phyloP scores from a whole-genome alignment of 1,284 basidiomycete genomes.

The Irpex rosettiformis region DNA sequence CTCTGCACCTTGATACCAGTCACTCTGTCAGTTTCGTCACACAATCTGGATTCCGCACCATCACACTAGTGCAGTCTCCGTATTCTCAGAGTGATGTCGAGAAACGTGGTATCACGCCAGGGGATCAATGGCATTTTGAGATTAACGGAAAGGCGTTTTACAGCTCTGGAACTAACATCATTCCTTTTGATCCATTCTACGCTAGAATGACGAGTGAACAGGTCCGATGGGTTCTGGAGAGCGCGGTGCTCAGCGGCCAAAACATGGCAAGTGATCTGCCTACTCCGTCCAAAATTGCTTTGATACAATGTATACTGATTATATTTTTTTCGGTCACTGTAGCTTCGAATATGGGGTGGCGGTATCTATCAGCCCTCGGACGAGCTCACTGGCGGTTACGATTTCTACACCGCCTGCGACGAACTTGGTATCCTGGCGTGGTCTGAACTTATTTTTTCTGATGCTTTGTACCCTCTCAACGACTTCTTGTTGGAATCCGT shows the following conservation, averaged over 20 bases:
- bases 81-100: slow-evolving; percentile 44
- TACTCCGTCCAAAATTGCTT: background rate
- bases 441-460: slow-evolving; percentile 66
- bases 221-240: slow-evolving; percentile 55
- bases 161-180: slow-evolving; percentile 52
- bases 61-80: slow-evolving; percentile 45
- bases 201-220: slow-evolving; percentile 46
- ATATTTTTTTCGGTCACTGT: background rate
- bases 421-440: slow-evolving; percentile 62
- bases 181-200: slow-evolving; percentile 61
- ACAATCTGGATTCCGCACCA: slow-evolving; percentile 57
- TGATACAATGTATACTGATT: background rate
- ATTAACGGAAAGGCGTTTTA: slow-evolving; percentile 57
- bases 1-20: slow-evolving; percentile 18
- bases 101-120: slow-evolving; percentile 48
- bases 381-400: slow-evolving; percentile 45
- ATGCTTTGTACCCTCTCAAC: slow-evolving; percentile 55
- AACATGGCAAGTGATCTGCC: slow-evolving; percentile 65
- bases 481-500: slow-evolving; percentile 49
- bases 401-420: slow-evolving; percentile 58
- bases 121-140: slow-evolving; percentile 58
- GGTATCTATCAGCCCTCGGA: slow-evolving; percentile 38
- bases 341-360: slow-evolving; percentile 60
- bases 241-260: slow-evolving; percentile 50
- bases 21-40: slow-evolving; percentile 26